Conservation (phyloP, 495 filamentous ascomycete genomes). For the Penicillium alfredii region DNA sequence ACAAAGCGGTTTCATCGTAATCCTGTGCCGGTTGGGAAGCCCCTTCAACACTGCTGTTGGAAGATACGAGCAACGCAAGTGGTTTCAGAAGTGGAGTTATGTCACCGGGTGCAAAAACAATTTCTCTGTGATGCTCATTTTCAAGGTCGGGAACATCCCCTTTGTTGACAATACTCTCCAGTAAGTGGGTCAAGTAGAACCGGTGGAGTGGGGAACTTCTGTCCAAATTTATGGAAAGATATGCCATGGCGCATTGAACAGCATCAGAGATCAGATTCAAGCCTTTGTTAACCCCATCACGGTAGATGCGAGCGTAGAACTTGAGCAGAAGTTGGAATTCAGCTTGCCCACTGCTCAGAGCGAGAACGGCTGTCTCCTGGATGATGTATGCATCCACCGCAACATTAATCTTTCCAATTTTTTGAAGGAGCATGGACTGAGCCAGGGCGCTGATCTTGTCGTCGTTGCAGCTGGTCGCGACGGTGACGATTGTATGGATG, state of each 20-base stretch:
- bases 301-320: conserved; percentile 65
- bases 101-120: conserved; percentile 73
- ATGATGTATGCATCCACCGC: conserved; percentile 78
- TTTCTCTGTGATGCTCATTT: conserved; percentile 61
- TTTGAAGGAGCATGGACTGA: conserved; percentile 93
- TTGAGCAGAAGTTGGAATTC: conserved; percentile 84
- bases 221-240: conserved; percentile 63
- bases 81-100: conserved; percentile 80
- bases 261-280: conserved; percentile 39
- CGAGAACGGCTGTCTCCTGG: conserved; percentile 70
- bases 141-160: conserved; percentile 61
- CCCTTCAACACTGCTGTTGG: conserved; percentile 41
- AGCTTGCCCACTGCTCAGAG: conserved; percentile 61
- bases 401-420: conserved; percentile 74
- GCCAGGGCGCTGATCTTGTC: conserved; percentile 89
- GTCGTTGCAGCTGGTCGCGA: conserved; percentile 74
- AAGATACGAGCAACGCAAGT: conserved; percentile 67
- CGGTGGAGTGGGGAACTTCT: conserved; percentile 65
- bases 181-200: conserved; percentile 72
- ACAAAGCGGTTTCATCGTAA: conserved; percentile 58
- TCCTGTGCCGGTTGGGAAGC: conserved; percentile 14
- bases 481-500: conserved; percentile 81
- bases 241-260: conserved; percentile 59
- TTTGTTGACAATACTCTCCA: conserved; percentile 84
- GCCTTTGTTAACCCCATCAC: conserved; percentile 63